phyloP scores from a whole-genome alignment of 2,329 filamentous ascomycete genomes.

The Didymella glomerata region DNA sequence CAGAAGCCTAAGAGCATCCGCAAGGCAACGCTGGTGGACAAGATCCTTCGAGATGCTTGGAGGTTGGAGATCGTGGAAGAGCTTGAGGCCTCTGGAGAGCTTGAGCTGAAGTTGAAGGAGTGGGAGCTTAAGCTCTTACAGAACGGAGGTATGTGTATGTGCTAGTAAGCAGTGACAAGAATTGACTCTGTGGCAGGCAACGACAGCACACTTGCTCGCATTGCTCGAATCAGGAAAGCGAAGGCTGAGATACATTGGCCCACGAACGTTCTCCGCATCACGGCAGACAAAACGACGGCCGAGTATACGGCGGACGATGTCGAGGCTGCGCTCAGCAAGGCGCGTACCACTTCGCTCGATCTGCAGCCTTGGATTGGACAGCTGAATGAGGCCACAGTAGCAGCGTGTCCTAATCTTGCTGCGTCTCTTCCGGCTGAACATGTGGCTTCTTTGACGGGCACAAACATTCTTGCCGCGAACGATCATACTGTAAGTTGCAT shows the following conservation, averaged over 20 bases:
- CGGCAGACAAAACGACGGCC: conserved; percentile 47
- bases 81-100: conserved; percentile 46
- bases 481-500: conserved; percentile 30
- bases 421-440: conserved; percentile 11
- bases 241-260: conserved; percentile 41
- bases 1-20: conserved; percentile 23
- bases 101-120: conserved; percentile 45
- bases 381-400: conserved; percentile 17
- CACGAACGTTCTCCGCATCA: conserved; percentile 47
- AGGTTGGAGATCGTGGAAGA: conserved; percentile 47
- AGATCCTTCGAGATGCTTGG: conserved; percentile 48
- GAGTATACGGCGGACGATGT: conserved; percentile 50
- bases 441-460: conserved; percentile 36
- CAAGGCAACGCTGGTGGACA: conserved; percentile 46
- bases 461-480: conserved; percentile 25
- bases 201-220: conserved; percentile 33
- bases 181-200: conserved; percentile 29
- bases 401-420: conserved; percentile 13
- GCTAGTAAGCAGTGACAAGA: too few relatives aligned
- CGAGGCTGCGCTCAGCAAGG: conserved; percentile 33
- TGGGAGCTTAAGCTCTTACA: conserved; percentile 47
- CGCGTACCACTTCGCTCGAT: conserved; percentile 28
- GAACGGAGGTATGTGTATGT: conserved; percentile 31
- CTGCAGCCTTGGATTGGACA: conserved; percentile 34
- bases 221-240: conserved; percentile 39